phyloP scores from a whole-genome alignment of 495 filamentous ascomycete genomes.

The Penicillium macrosclerotiorum region DNA sequence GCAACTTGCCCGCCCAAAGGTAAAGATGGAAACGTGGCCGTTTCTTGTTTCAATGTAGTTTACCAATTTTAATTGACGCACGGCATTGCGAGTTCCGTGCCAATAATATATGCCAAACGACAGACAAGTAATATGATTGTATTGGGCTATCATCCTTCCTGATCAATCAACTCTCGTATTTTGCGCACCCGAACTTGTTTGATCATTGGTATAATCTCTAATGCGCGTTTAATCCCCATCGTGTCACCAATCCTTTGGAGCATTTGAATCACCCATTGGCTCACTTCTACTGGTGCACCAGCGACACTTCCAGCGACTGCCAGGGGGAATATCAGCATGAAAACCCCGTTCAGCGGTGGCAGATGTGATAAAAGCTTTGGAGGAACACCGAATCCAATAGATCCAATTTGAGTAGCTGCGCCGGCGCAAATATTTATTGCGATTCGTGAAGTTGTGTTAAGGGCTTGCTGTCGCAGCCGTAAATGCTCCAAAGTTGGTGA shows the following conservation, averaged over 20 bases:
- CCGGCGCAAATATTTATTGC: conserved; percentile 19
- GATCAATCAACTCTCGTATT: neutral
- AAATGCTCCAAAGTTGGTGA: neutral
- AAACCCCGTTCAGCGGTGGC: conserved; percentile 27
- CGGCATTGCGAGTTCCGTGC: too few species aligned
- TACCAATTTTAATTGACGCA: too few species aligned
- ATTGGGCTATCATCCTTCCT: too few species aligned
- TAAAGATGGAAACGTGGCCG: too few species aligned
- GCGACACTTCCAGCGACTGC: conserved; percentile 27
- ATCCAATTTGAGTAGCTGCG: conserved; percentile 16
- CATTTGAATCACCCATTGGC: conserved; percentile 27
- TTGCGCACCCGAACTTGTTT: conserved; percentile 6
- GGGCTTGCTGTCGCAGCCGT: conserved; percentile 15
- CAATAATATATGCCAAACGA: too few species aligned
- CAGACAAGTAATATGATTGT: too few species aligned
- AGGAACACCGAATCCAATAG: neutral
- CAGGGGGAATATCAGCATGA: conserved; percentile 31
- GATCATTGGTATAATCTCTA: conserved; percentile 19
- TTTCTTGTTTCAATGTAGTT: too few species aligned
- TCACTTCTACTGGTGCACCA: conserved; percentile 25
- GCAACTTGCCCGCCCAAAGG: too few species aligned
- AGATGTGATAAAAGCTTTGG: neutral
- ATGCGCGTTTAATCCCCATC: conserved; percentile 28
- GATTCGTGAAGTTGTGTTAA: conserved; percentile 16
- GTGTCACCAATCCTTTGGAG: conserved; percentile 27